Evolutionary conservation across 768 basidiomycete genomes (phyloP).

Genomic region (Daedalea quercina): DNA sequence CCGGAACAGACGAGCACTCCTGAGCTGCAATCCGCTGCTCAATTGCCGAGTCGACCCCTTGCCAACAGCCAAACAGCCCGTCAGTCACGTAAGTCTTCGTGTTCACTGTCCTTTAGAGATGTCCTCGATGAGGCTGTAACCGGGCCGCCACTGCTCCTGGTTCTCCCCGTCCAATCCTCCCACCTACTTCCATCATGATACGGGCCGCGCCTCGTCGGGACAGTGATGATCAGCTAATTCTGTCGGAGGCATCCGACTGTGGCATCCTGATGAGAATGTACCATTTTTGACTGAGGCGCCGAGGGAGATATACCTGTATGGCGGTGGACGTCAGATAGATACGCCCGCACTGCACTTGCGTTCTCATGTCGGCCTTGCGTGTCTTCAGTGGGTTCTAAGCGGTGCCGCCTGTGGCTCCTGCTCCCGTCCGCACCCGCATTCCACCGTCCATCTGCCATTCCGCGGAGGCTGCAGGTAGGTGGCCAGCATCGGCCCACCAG

Average conservation of each 20-base stretch:
- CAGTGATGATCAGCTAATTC: not conserved
- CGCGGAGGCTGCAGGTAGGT: no score
- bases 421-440: not conserved
- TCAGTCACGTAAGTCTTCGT: not conserved
- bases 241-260: not conserved
- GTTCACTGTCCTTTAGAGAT: not conserved
- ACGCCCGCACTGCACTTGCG: not conserved
- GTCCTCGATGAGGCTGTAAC: not conserved
- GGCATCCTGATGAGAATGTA: not conserved
- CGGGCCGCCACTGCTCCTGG: not conserved
- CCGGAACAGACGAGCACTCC: not conserved
- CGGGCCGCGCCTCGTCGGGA: not conserved
- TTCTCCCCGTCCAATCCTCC: not conserved
- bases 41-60: not conserved
- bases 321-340: not conserved
- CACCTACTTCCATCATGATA: not conserved
- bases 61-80: not conserved
- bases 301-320: not conserved
- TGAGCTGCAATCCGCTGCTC: not conserved
- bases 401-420: not conserved
- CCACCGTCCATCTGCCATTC: not conserved
- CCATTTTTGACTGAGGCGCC: not conserved
- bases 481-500: not conserved
- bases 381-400: not conserved
- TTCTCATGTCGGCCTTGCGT: not conserved